Conservation (phyloP, 768 basidiomycete species). For the Pholiota microspora region DNA sequence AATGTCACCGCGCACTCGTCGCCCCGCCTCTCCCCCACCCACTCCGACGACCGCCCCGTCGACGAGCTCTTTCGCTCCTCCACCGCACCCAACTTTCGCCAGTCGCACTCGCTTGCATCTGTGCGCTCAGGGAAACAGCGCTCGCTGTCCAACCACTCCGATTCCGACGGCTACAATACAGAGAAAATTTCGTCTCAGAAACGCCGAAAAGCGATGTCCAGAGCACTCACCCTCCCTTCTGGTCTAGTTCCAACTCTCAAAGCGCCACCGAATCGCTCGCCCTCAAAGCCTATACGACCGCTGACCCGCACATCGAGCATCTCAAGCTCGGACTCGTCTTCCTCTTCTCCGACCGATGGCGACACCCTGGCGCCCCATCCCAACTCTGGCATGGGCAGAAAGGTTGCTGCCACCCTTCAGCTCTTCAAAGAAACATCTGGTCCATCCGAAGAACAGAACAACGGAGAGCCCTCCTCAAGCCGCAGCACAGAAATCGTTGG, state of each 20-base stretch:
- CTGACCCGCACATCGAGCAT: constrained; percentile 34
- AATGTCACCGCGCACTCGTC: constrained; percentile 21
- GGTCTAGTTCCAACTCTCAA: constrained; percentile 24
- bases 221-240: constrained; percentile 38
- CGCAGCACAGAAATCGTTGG: constrained; percentile 26
- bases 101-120: constrained; percentile 25
- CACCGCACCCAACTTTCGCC: constrained; percentile 19
- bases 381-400: constrained; percentile 63
- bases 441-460: constrained; percentile 29
- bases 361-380: constrained; percentile 30
- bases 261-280: constrained; percentile 22
- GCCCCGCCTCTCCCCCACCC: constrained; percentile 20
- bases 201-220: constrained; percentile 29
- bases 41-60: constrained; percentile 15
- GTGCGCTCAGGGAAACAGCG: constrained; percentile 24
- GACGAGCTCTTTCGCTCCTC: constrained; percentile 17
- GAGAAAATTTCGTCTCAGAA: constrained; percentile 34
- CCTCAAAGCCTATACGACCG: constrained; percentile 30
- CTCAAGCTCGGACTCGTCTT: constrained; percentile 32
- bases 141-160: constrained; percentile 30
- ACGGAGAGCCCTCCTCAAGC: constrained; percentile 29
- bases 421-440: constrained; percentile 76
- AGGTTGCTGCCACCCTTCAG: constrained; percentile 79
- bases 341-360: constrained; percentile 26
- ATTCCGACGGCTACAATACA: constrained; percentile 45